These are phyloP conservation scores for Suhomyces coccinellae DNA, from an alignment of 1,139 yeast genomes.

Conservation along the genomic window DNA sequence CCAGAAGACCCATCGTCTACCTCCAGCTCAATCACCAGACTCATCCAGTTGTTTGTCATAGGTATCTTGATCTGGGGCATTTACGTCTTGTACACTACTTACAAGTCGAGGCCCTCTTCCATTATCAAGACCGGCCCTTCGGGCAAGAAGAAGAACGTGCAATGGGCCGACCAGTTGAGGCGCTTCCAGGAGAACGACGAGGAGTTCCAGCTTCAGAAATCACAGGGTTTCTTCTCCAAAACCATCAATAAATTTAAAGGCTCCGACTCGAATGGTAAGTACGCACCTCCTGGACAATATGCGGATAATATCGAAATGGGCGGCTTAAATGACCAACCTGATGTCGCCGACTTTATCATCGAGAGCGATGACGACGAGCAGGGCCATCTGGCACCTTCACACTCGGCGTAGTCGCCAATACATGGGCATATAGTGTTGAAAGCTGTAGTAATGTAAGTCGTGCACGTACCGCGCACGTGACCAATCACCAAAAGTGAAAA, in stretches of 20 bases:
- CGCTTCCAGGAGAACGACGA: constrained; percentile 37
- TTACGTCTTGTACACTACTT: constrained; percentile 39
- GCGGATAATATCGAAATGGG: constrained; percentile 43
- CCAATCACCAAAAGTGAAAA: neutral
- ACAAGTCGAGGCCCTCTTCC: constrained; percentile 44
- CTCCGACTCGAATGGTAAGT: constrained; percentile 27
- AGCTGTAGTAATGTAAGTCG: neutral
- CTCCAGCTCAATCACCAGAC: constrained; percentile 36
- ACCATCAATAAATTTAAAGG: constrained; percentile 41
- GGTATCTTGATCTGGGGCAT: constrained; percentile 46
- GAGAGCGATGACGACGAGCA: constrained; percentile 53
- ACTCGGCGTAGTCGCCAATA: constrained; percentile 2
- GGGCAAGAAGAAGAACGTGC: constrained; percentile 51
- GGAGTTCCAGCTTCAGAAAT: constrained; percentile 20
- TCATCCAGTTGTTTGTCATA: constrained; percentile 45
- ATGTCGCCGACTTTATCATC: constrained; percentile 38
- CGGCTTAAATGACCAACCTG: constrained; percentile 21
- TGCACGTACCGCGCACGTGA: neutral
- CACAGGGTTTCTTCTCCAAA: constrained; percentile 37
- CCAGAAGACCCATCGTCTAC: constrained; percentile 16
- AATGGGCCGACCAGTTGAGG: constrained; percentile 56
- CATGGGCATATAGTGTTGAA: neutral
- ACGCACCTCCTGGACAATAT: constrained; percentile 28
- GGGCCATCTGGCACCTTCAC: constrained; percentile 8
- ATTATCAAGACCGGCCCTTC: constrained; percentile 41